These are phyloP conservation scores for Bruguiera gymnorhiza DNA, from an alignment of 345 rosid species.

Conservation along the genomic window DNA sequence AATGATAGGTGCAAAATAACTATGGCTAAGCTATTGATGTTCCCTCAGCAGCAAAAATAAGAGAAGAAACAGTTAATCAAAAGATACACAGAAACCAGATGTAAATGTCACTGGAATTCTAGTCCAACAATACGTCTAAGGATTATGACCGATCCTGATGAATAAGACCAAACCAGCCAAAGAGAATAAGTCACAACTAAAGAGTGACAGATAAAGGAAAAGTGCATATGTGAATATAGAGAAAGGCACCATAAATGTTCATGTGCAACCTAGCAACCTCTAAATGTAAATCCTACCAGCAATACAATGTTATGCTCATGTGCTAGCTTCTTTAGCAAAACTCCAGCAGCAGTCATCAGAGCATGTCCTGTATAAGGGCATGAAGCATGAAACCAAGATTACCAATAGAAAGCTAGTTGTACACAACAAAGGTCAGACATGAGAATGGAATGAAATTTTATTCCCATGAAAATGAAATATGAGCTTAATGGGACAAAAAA, in stretches of 20 bases:
- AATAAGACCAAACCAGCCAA: background rate
- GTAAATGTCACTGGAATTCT: too few species aligned
- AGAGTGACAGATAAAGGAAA: background rate
- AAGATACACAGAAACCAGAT: too few species aligned
- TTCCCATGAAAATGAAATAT: background rate
- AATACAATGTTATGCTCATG: constrained; percentile 60
- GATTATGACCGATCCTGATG: background rate
- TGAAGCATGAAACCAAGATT: constrained; percentile 11
- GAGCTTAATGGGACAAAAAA: background rate
- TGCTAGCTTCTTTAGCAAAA: constrained; percentile 74
- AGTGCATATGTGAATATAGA: background rate
- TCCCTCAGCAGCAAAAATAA: too few species aligned
- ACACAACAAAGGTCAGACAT: background rate
- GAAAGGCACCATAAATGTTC: background rate
- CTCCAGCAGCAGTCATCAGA: constrained; percentile 70
- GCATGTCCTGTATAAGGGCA: constrained; percentile 52
- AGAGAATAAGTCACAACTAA: background rate
- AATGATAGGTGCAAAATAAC: too few species aligned
- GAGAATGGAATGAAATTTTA: background rate
- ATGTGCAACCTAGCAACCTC: background rate
- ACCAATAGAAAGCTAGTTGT: background rate
- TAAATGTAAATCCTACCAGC: constrained; percentile 44
- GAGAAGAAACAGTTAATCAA: too few species aligned
- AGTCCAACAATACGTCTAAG: too few species aligned
- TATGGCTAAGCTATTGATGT: too few species aligned